A percentile compares a stretch with the other conserved stretches of the same genome.
Conservation (phyloP, 176 grass and related monocot species). For the Carex littledalei region DNA sequence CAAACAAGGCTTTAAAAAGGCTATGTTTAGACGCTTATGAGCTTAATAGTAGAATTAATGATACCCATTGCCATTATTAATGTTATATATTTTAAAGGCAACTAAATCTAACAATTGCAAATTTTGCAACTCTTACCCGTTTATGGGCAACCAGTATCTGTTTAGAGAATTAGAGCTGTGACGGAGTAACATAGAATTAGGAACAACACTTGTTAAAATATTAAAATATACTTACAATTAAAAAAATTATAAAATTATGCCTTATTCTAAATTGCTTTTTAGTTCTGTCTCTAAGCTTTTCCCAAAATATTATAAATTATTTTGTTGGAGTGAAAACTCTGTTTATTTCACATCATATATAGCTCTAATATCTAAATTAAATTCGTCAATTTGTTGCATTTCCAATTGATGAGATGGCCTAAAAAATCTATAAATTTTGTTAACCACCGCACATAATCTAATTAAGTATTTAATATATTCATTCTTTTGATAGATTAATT, state of each 20-base stretch:
- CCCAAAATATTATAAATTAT: no score
- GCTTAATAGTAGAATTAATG: no score
- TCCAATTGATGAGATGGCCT: background rate
- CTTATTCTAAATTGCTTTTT: no score
- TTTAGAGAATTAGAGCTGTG: no score
- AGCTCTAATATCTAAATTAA: background rate
- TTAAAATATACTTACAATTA: no score
- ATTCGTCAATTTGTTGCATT: background rate
- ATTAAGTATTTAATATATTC: no score
- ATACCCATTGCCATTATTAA: background rate
- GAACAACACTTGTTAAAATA: no score
- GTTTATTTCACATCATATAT: background rate
- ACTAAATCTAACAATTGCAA: background rate
- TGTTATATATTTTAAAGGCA: background rate
- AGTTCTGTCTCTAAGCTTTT: no score
- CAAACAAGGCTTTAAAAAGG: conserved; percentile 3
- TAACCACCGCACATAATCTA: no score
- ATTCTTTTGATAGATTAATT: no score
- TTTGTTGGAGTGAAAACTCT: background rate
- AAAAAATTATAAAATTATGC: no score
- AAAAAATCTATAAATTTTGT: background rate
- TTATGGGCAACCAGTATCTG: background rate
- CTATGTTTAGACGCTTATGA: background rate
- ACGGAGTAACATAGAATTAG: no score
- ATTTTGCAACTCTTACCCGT: background rate